phyloP scores from a whole-genome alignment of 2,329 filamentous ascomycete genomes.

The Cercospora brassicicola region DNA sequence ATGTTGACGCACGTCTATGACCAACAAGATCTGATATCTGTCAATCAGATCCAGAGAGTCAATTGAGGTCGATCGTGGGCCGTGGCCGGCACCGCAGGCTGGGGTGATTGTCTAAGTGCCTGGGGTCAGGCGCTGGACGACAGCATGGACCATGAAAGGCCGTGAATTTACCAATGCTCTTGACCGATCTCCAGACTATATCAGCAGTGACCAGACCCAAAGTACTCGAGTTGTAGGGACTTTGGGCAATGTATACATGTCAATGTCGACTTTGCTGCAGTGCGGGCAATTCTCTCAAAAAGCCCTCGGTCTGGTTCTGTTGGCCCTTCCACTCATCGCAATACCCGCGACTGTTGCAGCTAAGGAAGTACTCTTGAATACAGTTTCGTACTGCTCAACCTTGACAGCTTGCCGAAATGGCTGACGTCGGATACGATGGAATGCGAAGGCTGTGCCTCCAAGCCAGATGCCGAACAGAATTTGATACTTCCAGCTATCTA shows the following conservation, averaged over 20 bases:
- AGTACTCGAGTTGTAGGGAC: background rate
- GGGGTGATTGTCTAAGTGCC: background rate
- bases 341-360: conserved; percentile 23
- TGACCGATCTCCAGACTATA: background rate
- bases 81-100: background rate
- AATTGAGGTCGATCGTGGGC: background rate
- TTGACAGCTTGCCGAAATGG: conserved; percentile 40
- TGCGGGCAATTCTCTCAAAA: background rate
- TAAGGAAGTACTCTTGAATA: conserved; percentile 41
- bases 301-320: conserved; percentile 5
- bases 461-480: conserved; percentile 33
- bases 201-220: background rate
- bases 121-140: background rate
- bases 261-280: background rate
- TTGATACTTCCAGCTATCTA: conserved; percentile 35
- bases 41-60: background rate
- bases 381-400: conserved; percentile 42
- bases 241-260: background rate
- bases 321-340: conserved; percentile 17
- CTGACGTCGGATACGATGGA: conserved; percentile 39
- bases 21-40: background rate
- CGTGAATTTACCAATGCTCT: background rate
- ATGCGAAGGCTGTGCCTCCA: conserved; percentile 38
- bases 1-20: background rate
- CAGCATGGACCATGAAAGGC: background rate